A percentile compares a stretch with the other conserved stretches of the same genome.
These are phyloP conservation scores for Peniophora sp. DNA, from an alignment of 1,284 basidiomycete species.

Conservation along the genomic window DNA sequence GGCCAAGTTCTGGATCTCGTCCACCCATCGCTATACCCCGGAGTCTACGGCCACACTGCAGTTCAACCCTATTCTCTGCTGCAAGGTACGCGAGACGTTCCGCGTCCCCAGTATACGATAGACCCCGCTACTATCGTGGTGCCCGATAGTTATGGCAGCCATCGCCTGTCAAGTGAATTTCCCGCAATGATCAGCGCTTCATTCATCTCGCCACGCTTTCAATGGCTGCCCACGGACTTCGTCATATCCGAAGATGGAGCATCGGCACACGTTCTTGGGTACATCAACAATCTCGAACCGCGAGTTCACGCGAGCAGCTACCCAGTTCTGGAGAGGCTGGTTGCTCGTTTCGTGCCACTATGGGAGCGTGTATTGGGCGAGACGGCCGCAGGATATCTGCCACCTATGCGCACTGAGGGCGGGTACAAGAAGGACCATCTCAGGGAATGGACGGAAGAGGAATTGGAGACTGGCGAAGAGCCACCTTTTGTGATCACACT, in stretches of 20 bases:
- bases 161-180: too few species aligned
- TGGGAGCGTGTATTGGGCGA: neutral
- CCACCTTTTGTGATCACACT: too few species aligned
- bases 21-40: conserved; percentile 7
- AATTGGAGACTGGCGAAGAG: too few species aligned
- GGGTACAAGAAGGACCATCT: neutral
- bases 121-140: too few species aligned
- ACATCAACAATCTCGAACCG: neutral
- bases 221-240: neutral
- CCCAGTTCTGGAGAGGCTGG: neutral
- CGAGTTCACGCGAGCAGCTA: neutral
- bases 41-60: conserved; percentile 6
- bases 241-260: neutral
- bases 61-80: neutral
- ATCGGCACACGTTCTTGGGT: neutral
- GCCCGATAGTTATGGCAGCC: too few species aligned
- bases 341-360: neutral
- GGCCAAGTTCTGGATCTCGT: too few species aligned
- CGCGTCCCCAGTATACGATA: too few species aligned
- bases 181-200: too few species aligned
- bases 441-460: neutral
- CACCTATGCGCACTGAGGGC: neutral
- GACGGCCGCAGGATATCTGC: neutral
- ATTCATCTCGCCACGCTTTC: neutral
- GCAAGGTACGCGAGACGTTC: too few species aligned